Evolutionary conservation across 2,329 filamentous ascomycete species (phyloP).

Genomic region (Aphanocladium album): DNA sequence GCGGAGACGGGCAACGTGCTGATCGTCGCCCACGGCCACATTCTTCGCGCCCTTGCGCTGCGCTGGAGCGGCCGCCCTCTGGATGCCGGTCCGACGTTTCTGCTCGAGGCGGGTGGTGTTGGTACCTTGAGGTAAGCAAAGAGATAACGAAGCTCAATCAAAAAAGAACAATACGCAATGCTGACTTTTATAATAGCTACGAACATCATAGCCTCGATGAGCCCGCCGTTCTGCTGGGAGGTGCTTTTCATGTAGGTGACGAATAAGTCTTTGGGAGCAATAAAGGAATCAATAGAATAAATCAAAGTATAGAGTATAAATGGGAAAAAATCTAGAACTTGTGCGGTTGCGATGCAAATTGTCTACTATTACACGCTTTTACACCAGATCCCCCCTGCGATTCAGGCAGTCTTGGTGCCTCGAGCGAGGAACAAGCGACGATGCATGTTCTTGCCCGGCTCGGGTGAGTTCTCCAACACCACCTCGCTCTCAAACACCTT

Average conservation of each 20-base stretch:
- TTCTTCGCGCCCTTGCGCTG: conserved; percentile 81
- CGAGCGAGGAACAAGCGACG: conserved; percentile 41
- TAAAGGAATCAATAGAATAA: too few relatives aligned
- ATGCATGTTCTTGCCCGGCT: conserved; percentile 29
- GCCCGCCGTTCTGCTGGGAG: conserved; percentile 73
- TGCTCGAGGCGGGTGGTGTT: conserved; percentile 85
- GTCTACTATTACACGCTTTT: neutral
- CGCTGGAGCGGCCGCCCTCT: conserved; percentile 74
- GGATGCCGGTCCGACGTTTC: conserved; percentile 68
- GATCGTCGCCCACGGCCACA: conserved; percentile 86
- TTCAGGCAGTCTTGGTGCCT: conserved; percentile 33
- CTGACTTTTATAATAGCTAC: conserved; percentile 50
- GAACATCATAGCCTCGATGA: conserved; percentile 75
- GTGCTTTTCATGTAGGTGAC: conserved; percentile 56
- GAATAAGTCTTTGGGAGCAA: neutral
- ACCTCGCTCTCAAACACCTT: conserved; percentile 47
- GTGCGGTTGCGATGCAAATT: neutral
- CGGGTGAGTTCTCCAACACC: conserved; percentile 32
- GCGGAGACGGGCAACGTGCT: conserved; percentile 35
- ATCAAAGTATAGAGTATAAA: neutral
- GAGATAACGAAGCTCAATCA: neutral
- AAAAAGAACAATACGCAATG: too few relatives aligned
- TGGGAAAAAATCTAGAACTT: neutral
- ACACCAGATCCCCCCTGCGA: neutral
- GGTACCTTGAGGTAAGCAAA: conserved; percentile 64